Evolutionary conservation across 441 rosid genomes (phyloP), one percentile per base, ranked within the genome.

Genomic region (Euphorbia celastroides): DNA sequence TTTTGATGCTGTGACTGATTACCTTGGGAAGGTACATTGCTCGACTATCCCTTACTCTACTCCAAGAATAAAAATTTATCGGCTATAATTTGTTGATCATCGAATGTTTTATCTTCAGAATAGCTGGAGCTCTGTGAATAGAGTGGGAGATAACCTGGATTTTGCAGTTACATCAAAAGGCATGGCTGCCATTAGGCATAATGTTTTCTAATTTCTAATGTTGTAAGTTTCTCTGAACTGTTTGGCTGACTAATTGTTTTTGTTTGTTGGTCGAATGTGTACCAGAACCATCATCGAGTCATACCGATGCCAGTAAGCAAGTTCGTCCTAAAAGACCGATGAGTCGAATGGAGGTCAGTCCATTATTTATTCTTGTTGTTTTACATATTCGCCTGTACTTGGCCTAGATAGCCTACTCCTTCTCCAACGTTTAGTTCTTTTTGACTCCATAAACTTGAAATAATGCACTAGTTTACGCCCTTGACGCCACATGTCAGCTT

Each of bases 281-380:
- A 73, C 72, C 83, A 83, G 96, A 76, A 70, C 75, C 83, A 67
- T 83, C 80, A 16, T 55, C 80, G 31, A 78, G 87, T 80, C 82
- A 84, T 76, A 80, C 83, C 70, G 86, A 87, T 57, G 86, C 93
- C 60, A 79, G 83, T 46, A 69, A 83, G 66, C 84, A 86, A 88
- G 88, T 88, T 65, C 91, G 86, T 64, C 72, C 84, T 28, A 92
- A 81, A 82, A 82, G 94, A 74, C 96, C 96, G 14, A 92, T 87
- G 96, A 95, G 98, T 76, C 88, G 89, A 62, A 94, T 77, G 34
- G 96, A 92, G 92, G 98, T 92, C 70, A 76, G 85, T 80, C 25
- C 68, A 38, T 13, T 69, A 41, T 32, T 56, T 50, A 25, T n/a
- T 62, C 60, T 26, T 42, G 46, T 27, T 31, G 65, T 67, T 50